These are phyloP conservation scores for Russula ochroleuca DNA, from an alignment of 768 basidiomycete species.

Conservation along the genomic window DNA sequence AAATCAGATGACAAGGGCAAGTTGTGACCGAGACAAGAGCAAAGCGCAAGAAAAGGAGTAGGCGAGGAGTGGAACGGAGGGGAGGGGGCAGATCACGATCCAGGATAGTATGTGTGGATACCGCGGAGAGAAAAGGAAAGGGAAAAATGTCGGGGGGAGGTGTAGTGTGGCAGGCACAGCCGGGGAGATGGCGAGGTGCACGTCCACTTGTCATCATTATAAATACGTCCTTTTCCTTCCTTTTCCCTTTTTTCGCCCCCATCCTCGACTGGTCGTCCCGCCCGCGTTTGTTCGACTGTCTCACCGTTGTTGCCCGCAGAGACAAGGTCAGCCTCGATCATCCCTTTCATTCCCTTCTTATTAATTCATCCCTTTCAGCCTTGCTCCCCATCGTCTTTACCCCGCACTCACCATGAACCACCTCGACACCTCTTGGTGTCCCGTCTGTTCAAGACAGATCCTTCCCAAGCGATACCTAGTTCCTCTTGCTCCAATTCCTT, in stretches of 20 bases:
- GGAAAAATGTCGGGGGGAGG: conserved; percentile 18
- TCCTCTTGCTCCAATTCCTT: conserved; percentile 36
- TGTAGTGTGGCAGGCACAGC: conserved; percentile 21
- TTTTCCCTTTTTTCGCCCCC: conserved; percentile 26
- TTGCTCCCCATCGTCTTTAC: neutral
- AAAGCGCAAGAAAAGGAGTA: neutral
- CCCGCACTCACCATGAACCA: conserved; percentile 24
- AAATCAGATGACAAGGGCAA: conserved; percentile 22
- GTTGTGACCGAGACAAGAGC: conserved; percentile 18
- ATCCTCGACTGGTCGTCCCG: conserved; percentile 15
- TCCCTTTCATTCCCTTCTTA: conserved; percentile 7
- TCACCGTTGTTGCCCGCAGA: conserved; percentile 13
- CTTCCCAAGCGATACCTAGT: conserved; percentile 69
- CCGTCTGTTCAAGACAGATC: conserved; percentile 72
- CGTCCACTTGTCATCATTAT: conserved; percentile 9
- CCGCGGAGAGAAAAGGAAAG: conserved; percentile 5
- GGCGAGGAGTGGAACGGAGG: neutral
- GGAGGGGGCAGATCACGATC: conserved; percentile 14
- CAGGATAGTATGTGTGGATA: conserved; percentile 16
- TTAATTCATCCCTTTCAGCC: conserved; percentile 12
- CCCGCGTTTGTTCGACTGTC: conserved; percentile 2
- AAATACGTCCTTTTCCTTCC: conserved; percentile 23
- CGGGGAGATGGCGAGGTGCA: conserved; percentile 14
- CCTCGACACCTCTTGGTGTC: conserved; percentile 75
- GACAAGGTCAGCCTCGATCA: conserved; percentile 25